Conservation (phyloP, 192 early-diverging fungal species). For the Coemansia guatemalensis region DNA sequence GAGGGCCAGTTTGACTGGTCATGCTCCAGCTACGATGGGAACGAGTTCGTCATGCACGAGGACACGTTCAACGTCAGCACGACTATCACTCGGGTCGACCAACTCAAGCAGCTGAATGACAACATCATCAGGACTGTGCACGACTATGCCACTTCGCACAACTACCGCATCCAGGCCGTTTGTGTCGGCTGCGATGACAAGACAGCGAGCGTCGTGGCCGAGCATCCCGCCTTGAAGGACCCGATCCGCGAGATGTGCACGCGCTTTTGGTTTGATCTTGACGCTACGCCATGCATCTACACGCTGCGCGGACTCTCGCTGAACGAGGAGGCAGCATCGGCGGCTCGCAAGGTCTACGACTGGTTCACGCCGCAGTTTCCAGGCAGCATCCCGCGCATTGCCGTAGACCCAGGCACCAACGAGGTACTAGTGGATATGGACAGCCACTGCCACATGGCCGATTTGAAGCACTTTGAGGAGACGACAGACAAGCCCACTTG, state of each 20-base stretch:
- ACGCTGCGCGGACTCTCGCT: constrained; percentile 60
- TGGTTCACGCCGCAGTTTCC: constrained; percentile 71
- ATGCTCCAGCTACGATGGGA: constrained; percentile 72
- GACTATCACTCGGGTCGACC: constrained; percentile 15
- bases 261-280: constrained; percentile 71
- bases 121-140: constrained; percentile 57
- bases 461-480: constrained; percentile 62
- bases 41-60: constrained; percentile 61
- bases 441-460: constrained; percentile 64
- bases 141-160: constrained; percentile 58
- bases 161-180: constrained; percentile 67
- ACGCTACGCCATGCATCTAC: constrained; percentile 72
- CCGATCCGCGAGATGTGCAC: constrained; percentile 49
- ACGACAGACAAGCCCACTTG: constrained; percentile 68
- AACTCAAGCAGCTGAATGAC: constrained; percentile 52
- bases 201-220: constrained; percentile 41
- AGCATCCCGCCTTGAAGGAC: constrained; percentile 45
- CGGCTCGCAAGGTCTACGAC: constrained; percentile 69
- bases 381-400: constrained; percentile 73
- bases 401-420: constrained; percentile 62
- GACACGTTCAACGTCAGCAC: constrained; percentile 39
- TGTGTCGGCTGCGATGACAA: constrained; percentile 59
- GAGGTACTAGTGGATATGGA: constrained; percentile 75
- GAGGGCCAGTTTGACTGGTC: constrained; percentile 54
- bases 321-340: constrained; percentile 71